These are phyloP conservation scores for Beauveria brongniartii DNA, from an alignment of 2,329 filamentous ascomycete genomes.

Conservation along the genomic window DNA sequence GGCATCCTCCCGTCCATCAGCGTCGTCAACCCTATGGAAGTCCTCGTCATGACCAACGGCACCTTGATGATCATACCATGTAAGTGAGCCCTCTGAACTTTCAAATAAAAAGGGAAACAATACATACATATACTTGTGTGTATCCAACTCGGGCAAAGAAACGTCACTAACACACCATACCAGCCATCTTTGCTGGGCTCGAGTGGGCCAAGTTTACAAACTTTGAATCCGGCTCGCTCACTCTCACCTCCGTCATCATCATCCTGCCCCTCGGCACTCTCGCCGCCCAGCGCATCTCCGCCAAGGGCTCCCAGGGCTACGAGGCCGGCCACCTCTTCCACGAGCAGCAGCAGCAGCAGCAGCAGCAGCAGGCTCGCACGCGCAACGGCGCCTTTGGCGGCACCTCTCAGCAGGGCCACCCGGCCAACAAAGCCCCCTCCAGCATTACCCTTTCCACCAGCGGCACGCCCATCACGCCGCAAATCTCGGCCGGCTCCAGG, in stretches of 20 bases:
- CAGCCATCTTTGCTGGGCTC: constrained; percentile 44
- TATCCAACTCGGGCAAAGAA: too few species aligned
- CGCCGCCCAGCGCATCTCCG: constrained; percentile 38
- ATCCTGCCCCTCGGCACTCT: constrained; percentile 46
- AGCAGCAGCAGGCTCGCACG: background rate
- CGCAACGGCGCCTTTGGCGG: background rate
- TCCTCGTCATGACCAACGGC: constrained; percentile 47
- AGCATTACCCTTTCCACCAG: background rate
- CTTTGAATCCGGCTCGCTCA: constrained; percentile 44
- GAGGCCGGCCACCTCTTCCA: background rate
- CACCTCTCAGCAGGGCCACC: background rate
- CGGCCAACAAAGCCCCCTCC: background rate
- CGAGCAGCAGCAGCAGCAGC: background rate
- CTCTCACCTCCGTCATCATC: constrained; percentile 40
- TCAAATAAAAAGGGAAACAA: background rate
- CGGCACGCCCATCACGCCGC: background rate
- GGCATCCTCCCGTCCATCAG: constrained; percentile 36
- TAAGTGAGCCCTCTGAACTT: constrained; percentile 19
- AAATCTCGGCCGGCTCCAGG: background rate
- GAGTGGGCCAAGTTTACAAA: constrained; percentile 33
- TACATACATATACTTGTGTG: too few species aligned
- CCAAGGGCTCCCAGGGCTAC: constrained; percentile 4
- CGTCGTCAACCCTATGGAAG: constrained; percentile 42
- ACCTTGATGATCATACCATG: constrained; percentile 49
- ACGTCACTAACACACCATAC: background rate